Evolutionary conservation across 2,329 filamentous ascomycete species (phyloP).

Genomic region (Diplodia sapinea): DNA sequence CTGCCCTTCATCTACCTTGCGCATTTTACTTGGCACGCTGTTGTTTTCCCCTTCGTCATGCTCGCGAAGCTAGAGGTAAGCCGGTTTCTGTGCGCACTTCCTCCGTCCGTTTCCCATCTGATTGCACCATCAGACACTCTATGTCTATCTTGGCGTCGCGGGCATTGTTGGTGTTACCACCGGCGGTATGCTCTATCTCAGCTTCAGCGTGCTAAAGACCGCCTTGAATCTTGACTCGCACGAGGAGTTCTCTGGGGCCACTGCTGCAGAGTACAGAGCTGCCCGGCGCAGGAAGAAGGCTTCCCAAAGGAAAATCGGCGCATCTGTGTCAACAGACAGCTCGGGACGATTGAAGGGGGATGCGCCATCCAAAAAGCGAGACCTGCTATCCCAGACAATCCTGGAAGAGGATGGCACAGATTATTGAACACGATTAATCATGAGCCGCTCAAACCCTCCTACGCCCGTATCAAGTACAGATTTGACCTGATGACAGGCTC

Average conservation of each 20-base stretch:
- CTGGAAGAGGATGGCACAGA: slow-evolving; percentile 72
- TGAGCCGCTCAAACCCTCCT: slow-evolving; percentile 30
- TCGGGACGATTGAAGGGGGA: slow-evolving; percentile 38
- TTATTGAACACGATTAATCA: slow-evolving; percentile 39
- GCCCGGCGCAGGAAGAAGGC: slow-evolving; percentile 39
- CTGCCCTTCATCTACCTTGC: slow-evolving; percentile 58
- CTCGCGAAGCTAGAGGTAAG: slow-evolving; percentile 63
- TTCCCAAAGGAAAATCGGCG: not conserved
- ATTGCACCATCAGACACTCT: slow-evolving; percentile 49
- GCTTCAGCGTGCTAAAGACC: slow-evolving; percentile 57
- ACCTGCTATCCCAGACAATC: slow-evolving; percentile 69
- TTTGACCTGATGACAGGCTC: not conserved
- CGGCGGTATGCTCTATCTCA: slow-evolving; percentile 65
- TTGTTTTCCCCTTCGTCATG: slow-evolving; percentile 57
- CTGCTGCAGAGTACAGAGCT: slow-evolving; percentile 41
- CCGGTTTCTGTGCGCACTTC: not conserved
- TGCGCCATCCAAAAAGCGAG: slow-evolving; percentile 45
- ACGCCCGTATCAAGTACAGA: not conserved
- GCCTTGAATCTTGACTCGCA: slow-evolving; percentile 19
- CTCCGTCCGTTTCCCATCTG: slow-evolving; percentile 10
- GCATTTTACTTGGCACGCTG: slow-evolving; percentile 48
- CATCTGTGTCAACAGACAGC: slow-evolving; percentile 5
- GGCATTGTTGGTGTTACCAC: slow-evolving; percentile 69
- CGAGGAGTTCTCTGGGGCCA: slow-evolving; percentile 33
- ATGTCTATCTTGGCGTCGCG: slow-evolving; percentile 69